Percentiles rank a stretch among this genome's conserved stretches.
phyloP scores from a whole-genome alignment of 2,329 filamentous ascomycete species.

The Aspergillus tubingensis region DNA sequence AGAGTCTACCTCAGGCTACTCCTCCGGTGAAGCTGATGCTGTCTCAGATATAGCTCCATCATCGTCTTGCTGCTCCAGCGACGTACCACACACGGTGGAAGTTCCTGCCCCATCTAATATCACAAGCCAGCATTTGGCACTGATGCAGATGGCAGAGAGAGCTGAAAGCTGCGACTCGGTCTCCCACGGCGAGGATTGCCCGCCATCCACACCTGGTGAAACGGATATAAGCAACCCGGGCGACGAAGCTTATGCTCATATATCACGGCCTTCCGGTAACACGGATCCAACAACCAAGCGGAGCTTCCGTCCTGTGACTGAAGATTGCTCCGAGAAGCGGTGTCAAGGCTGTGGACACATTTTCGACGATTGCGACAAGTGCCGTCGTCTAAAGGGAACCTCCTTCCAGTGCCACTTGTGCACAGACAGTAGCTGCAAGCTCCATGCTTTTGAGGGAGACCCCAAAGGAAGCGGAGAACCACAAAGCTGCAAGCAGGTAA shows the following conservation, averaged over 20 bases:
- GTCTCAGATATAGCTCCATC: not conserved
- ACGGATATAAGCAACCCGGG: not conserved
- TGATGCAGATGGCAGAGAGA: not conserved
- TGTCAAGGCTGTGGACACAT: conserved; percentile 8
- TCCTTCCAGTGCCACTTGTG: conserved; percentile 9
- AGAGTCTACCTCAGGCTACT: not conserved
- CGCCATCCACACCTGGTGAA: not conserved
- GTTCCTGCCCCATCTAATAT: not conserved
- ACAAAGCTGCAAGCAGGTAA: not conserved
- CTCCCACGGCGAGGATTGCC: not conserved
- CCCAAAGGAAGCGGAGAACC: not conserved
- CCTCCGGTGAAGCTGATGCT: not conserved
- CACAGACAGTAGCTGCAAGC: not conserved
- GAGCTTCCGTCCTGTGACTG: not conserved
- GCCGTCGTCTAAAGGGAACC: not conserved
- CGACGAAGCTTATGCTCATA: not conserved
- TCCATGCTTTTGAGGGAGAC: not conserved
- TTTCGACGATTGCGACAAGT: conserved; percentile 7
- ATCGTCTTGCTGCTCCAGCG: not conserved
- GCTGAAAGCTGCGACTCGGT: not conserved
- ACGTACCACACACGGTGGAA: not conserved
- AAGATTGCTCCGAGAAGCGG: not conserved
- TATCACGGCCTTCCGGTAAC: not conserved
- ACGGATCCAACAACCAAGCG: not conserved
- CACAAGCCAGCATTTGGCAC: not conserved